phyloP scores from a whole-genome alignment of 2,329 filamentous ascomycete species.

The Fusarium pseudoanthophilum region DNA sequence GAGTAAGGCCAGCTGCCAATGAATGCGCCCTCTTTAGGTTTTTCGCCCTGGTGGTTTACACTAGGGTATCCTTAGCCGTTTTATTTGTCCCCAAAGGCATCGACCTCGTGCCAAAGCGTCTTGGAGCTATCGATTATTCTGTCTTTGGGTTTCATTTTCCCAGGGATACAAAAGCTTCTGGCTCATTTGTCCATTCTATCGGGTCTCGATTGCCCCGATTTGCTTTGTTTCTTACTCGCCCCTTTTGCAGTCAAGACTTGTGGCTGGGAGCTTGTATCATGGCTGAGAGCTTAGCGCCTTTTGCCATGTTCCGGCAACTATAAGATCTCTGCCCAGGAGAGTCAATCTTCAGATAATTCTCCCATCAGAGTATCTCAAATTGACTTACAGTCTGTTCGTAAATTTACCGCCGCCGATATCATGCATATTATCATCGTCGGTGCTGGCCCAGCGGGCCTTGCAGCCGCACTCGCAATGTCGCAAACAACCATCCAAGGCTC shows the following conservation, averaged over 20 bases:
- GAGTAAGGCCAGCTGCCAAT: not conserved
- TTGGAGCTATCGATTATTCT: not conserved
- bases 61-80: not conserved
- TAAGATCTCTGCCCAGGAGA: not conserved
- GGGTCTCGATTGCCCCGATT: fast-evolving
- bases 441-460: not conserved
- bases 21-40: too few relatives aligned
- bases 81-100: too few relatives aligned
- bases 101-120: too few relatives aligned
- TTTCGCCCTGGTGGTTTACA: not conserved
- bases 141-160: fast-evolving
- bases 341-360: fast-evolving
- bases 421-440: not conserved
- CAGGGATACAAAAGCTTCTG: fast-evolving
- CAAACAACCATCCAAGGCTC: not conserved
- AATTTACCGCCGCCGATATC: fast-evolving
- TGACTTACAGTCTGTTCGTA: fast-evolving
- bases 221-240: not conserved
- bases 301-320: not conserved
- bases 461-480: too few relatives aligned
- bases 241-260: fast-evolving
- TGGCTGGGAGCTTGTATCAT: not conserved
- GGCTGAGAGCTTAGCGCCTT: too few relatives aligned
- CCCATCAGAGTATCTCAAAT: fast-evolving
- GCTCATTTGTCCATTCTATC: fast-evolving